Percentiles rank a stretch among this genome's conserved stretches.
These are phyloP conservation scores for Yarrowia keelungensis DNA, from an alignment of 805 yeast genomes.

Conservation along the genomic window DNA sequence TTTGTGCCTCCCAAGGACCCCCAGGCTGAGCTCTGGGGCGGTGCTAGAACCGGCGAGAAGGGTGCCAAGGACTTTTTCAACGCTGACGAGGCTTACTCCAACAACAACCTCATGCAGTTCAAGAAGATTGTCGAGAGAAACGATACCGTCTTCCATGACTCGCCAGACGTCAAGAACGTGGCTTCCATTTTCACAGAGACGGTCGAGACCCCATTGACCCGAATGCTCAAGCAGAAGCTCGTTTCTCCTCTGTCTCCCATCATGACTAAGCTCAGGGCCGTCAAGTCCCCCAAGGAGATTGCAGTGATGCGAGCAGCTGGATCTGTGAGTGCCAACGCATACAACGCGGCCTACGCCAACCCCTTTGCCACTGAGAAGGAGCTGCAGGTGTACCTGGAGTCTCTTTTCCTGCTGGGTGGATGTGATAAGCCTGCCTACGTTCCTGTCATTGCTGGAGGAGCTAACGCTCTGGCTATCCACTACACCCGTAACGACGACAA, in stretches of 20 bases:
- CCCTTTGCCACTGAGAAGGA: slow-evolving; percentile 73
- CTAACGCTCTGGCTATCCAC: slow-evolving; percentile 88
- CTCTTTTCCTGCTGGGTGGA: slow-evolving; percentile 82
- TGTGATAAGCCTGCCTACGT: slow-evolving; percentile 89
- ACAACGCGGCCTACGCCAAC: slow-evolving; percentile 76
- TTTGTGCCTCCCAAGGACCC: slow-evolving; percentile 84
- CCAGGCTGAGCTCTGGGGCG: slow-evolving; percentile 91
- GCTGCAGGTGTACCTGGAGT: slow-evolving; percentile 79
- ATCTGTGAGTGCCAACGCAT: slow-evolving; percentile 80
- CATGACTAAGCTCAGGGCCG: slow-evolving; percentile 54
- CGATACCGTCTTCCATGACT: slow-evolving; percentile 41
- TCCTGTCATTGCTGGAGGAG: slow-evolving; percentile 96
- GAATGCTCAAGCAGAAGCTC: slow-evolving; percentile 1
- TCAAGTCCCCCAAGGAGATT: slow-evolving; percentile 80
- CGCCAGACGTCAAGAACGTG: slow-evolving; percentile 20
- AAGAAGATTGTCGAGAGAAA: slow-evolving; percentile 16
- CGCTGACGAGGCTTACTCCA: slow-evolving; percentile 74
- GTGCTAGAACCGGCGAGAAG: slow-evolving; percentile 83
- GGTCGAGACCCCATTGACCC: slow-evolving; percentile 16
- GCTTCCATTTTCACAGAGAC: slow-evolving; percentile 32
- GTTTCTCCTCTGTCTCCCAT: slow-evolving; percentile 21
- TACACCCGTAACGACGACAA: slow-evolving; percentile 91
- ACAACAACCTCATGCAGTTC: slow-evolving; percentile 47
- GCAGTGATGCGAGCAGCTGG: slow-evolving; percentile 83
- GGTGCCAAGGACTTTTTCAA: slow-evolving; percentile 86